Conservation (phyloP, 108 stramenopile species). For the Epithemia pelagica region DNA sequence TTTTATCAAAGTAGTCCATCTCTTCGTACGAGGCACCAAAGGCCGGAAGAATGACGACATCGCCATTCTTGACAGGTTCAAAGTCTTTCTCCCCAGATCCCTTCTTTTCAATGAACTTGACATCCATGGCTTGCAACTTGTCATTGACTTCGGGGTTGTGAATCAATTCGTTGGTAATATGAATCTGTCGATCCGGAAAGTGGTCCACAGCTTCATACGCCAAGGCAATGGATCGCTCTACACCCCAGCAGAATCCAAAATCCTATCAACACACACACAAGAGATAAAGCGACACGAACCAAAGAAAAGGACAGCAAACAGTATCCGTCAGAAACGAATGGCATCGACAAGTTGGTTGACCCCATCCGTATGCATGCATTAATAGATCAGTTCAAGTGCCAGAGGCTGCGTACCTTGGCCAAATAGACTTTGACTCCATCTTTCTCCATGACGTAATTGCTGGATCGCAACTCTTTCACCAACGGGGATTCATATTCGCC, state of each 20-base stretch:
- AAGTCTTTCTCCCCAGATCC: conserved; percentile 75
- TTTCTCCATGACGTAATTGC: conserved; percentile 59
- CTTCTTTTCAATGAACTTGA: conserved; percentile 83
- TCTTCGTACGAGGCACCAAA: conserved; percentile 94
- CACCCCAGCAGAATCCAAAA: conserved; percentile 81
- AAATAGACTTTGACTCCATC: conserved; percentile 78
- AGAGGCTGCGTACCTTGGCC: conserved; percentile 49
- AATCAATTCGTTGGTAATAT: conserved; percentile 96
- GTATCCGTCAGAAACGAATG: too few relatives aligned
- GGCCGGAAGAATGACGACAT: conserved; percentile 94
- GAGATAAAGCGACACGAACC: neutral
- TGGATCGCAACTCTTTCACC: conserved; percentile 66
- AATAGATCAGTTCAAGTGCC: neutral
- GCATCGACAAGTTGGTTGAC: too few relatives aligned
- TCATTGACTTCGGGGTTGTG: conserved; percentile 97
- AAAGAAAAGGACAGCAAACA: neutral
- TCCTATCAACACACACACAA: conserved; percentile 6
- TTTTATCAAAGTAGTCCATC: conserved; percentile 74
- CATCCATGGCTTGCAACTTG: conserved; percentile 78
- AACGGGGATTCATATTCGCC: conserved; percentile 62
- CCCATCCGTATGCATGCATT: neutral
- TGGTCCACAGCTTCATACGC: conserved; percentile 89
- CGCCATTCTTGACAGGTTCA: conserved; percentile 64
- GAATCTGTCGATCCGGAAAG: conserved; percentile 78
- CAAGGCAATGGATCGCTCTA: conserved; percentile 87